These are phyloP conservation scores for Dactylellina haptotyla DNA, from an alignment of 2,329 filamentous ascomycete genomes.

Conservation along the genomic window DNA sequence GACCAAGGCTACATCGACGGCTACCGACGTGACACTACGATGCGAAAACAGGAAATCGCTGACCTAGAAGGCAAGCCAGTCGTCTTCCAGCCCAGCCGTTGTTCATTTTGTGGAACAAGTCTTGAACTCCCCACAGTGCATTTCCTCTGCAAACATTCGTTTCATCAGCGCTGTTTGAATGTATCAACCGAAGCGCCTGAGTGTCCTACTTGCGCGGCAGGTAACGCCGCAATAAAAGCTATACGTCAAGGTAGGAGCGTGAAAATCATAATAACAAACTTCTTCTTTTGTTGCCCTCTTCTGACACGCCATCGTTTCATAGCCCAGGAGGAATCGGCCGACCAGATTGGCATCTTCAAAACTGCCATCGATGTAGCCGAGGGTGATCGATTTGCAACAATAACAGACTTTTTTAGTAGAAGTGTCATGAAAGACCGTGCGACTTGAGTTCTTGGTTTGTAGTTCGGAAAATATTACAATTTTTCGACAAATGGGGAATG, in stretches of 20 bases:
- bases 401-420: constrained; percentile 93
- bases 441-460: neutral
- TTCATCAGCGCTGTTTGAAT: constrained; percentile 90
- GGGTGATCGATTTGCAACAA: constrained; percentile 84
- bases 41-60: constrained; percentile 79
- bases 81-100: constrained; percentile 90
- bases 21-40: constrained; percentile 83
- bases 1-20: constrained; percentile 69
- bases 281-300: too few species aligned
- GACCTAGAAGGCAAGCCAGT: constrained; percentile 81
- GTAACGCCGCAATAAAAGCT: constrained; percentile 87
- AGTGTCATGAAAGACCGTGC: constrained; percentile 75
- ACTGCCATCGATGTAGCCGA: constrained; percentile 76
- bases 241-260: constrained; percentile 72
- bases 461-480: neutral
- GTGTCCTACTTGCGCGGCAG: constrained; percentile 84
- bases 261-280: too few species aligned
- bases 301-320: neutral
- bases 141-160: constrained; percentile 96
- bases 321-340: constrained; percentile 85
- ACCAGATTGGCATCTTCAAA: constrained; percentile 87
- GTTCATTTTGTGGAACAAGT: constrained; percentile 79
- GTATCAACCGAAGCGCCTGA: constrained; percentile 73
- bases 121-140: constrained; percentile 91
- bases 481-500: too few species aligned